Evolutionary conservation across 2,329 filamentous ascomycete genomes (phyloP).

Genomic region (Cordyceps tenuipes): DNA sequence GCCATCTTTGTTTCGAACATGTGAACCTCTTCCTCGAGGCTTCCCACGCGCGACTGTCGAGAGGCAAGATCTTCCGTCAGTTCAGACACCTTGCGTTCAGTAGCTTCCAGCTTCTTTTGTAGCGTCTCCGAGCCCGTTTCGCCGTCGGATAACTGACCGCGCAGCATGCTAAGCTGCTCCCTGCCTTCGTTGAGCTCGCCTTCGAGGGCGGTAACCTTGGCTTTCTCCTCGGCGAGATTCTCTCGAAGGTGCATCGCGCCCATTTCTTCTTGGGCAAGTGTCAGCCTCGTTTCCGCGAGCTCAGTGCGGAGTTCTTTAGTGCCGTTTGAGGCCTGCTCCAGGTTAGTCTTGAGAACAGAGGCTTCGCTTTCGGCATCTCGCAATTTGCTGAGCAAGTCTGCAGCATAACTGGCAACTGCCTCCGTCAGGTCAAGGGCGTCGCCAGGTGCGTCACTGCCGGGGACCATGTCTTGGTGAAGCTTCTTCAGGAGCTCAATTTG

Average conservation of each 20-base stretch:
- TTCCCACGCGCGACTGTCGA: slow-evolving; percentile 66
- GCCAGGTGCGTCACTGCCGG: slow-evolving; percentile 42
- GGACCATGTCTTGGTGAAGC: slow-evolving; percentile 50
- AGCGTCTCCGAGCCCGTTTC: slow-evolving; percentile 76
- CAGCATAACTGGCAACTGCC: slow-evolving; percentile 47
- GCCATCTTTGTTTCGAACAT: slow-evolving; percentile 59
- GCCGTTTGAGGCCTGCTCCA: slow-evolving; percentile 49
- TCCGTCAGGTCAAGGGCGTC: slow-evolving; percentile 53
- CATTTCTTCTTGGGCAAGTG: slow-evolving; percentile 43
- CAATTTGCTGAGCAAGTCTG: slow-evolving; percentile 51
- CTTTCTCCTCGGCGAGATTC: slow-evolving; percentile 42
- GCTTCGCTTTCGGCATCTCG: slow-evolving; percentile 52
- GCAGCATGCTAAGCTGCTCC: slow-evolving; percentile 58
- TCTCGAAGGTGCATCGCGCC: slow-evolving; percentile 46
- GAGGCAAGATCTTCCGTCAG: slow-evolving; percentile 65
- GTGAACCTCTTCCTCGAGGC: slow-evolving; percentile 66
- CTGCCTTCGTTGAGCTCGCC: slow-evolving; percentile 55
- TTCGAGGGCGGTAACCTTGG: slow-evolving; percentile 46
- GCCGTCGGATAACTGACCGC: slow-evolving; percentile 67
- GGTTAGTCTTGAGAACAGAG: slow-evolving; percentile 53
- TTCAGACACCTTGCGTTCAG: slow-evolving; percentile 61
- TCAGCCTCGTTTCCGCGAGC: slow-evolving; percentile 44
- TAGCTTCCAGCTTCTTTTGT: slow-evolving; percentile 64
- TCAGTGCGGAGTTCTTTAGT: slow-evolving; percentile 50
- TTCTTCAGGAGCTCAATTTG: slow-evolving; percentile 49